Evolutionary conservation across 768 basidiomycete species (phyloP).

Genomic region (Lactarius trivialis): DNA sequence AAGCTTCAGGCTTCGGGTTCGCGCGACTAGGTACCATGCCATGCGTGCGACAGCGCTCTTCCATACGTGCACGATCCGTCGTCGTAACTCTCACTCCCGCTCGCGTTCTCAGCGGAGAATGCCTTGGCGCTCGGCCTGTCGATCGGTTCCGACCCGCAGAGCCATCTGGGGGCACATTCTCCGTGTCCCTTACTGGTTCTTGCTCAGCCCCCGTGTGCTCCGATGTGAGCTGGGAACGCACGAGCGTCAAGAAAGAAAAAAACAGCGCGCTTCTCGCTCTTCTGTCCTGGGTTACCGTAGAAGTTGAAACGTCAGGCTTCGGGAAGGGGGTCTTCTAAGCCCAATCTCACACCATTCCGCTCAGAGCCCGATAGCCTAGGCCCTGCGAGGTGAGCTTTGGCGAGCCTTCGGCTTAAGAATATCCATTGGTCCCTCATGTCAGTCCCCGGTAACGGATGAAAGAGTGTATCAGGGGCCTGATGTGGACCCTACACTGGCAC

Average conservation of each 20-base stretch:
- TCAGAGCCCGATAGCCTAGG: not conserved
- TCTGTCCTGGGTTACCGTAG: not conserved
- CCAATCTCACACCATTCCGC: not conserved
- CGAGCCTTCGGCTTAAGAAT: not conserved
- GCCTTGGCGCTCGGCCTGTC: not conserved
- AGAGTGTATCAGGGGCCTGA: too few relatives aligned
- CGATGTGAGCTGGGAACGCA: not conserved
- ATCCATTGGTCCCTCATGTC: too few relatives aligned
- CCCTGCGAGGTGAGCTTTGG: not conserved
- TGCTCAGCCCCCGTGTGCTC: not conserved
- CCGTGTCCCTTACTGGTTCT: not conserved
- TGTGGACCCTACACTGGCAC: not conserved
- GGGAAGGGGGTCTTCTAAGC: not conserved
- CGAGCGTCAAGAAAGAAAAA: not conserved
- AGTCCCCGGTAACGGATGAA: not conserved
- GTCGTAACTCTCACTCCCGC: not conserved
- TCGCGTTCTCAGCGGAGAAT: not conserved
- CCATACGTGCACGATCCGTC: not conserved
- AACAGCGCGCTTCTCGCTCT: not conserved
- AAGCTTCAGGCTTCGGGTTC: not conserved
- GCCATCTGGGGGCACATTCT: not conserved
- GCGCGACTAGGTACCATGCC: not conserved
- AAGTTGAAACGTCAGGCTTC: not conserved
- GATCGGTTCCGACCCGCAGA: not conserved
- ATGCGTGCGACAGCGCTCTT: not conserved